These are phyloP conservation scores for Chaetomidium leptoderma DNA, from an alignment of 495 filamentous ascomycete species.

Conservation along the genomic window DNA sequence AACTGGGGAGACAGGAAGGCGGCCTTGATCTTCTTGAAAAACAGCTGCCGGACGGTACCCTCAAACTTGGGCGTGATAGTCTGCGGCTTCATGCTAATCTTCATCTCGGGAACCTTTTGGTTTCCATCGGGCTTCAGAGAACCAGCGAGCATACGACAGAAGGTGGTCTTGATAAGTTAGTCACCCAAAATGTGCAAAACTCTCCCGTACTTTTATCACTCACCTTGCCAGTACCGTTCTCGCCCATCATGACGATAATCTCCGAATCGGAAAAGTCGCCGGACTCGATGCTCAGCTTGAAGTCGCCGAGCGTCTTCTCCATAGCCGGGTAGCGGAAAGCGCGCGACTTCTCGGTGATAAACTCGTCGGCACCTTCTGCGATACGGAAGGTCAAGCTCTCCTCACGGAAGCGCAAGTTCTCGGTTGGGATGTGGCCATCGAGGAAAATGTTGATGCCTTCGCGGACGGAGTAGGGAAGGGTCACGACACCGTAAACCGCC, in stretches of 20 bases:
- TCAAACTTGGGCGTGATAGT: constrained; percentile 98
- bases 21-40: constrained; percentile 78
- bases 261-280: constrained; percentile 96
- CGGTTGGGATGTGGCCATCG: constrained; percentile 94
- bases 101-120: constrained; percentile 79
- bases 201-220: background rate
- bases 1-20: constrained; percentile 95
- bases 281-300: constrained; percentile 74
- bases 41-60: constrained; percentile 85
- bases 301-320: constrained; percentile 89
- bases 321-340: constrained; percentile 83
- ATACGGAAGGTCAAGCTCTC: constrained; percentile 96
- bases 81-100: constrained; percentile 98
- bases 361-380: constrained; percentile 86
- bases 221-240: constrained; percentile 69
- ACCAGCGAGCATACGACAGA: constrained; percentile 93
- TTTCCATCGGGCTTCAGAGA: constrained; percentile 80
- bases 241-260: constrained; percentile 99
- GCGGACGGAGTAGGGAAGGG: constrained; percentile 87
- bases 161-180: constrained; percentile 85
- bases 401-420: constrained; percentile 97
- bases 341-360: constrained; percentile 75
- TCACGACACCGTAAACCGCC: constrained; percentile 97
- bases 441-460: constrained; percentile 99
- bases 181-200: constrained; percentile 31